Base-by-base conservation (phyloP, 345 rosid genomes). In the Acer negundo region DNA sequence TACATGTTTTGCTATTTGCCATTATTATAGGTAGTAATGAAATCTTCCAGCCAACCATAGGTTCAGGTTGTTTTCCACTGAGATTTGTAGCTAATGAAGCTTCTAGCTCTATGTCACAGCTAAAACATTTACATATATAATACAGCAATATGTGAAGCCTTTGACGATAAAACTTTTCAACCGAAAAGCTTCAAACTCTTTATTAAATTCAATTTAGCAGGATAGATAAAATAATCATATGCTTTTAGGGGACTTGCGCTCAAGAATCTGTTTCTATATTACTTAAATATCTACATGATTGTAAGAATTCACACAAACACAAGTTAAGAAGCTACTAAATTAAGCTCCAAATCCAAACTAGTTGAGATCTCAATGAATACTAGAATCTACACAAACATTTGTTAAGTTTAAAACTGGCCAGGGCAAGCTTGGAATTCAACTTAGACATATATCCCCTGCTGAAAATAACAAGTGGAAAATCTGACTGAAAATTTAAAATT, bases 41-140 rank as follows among this genome's bases (percentile, higher is more conserved):
- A 24, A 38, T 35, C 44, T 53, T 75, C 66, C 35, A 66, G 47
- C 59, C 22, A 66, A 75, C 17, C 64, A 42, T 35, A 67, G 23
- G 49, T 19, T 55, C 78, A 75, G 16, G 42, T 12, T 56, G 47
- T 72, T n/a, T 6, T 16, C 12, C 13, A 71, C 24, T 3, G 20
- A 8, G 47, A 28, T 17, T 63, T 56, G 38, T 46, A 72, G n/a
- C 47, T 40, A 69, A 6, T 63, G 40, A 9, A 10, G 38, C 67
- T 26, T 24, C 38, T 7, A 20, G 26, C 67, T 28, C 31, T 63
- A 28, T 63, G 17, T 7, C 38, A 63, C 63, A 59, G 26, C 24
- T 59, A 59, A 59, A 59, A 59, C 12, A 59, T 59, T n/a, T 59
- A 59, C 26, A 20, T 51, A 3, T 51, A 22, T 20, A 59, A 19